These are phyloP conservation scores for Calonectria leucothoes DNA, from an alignment of 2,329 filamentous ascomycete species.

Conservation along the genomic window DNA sequence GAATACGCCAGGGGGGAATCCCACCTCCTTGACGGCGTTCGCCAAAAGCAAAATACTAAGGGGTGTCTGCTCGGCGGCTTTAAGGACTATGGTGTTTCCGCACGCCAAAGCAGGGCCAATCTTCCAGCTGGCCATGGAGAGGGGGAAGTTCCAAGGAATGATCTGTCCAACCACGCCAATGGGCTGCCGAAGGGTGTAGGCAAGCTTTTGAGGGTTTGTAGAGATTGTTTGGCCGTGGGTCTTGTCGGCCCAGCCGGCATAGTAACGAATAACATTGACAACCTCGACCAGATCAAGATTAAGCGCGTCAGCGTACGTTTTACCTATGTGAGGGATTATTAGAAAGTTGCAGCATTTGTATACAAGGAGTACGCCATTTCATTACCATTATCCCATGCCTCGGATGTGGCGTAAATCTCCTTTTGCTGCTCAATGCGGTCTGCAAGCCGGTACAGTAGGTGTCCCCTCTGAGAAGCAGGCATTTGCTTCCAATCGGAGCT, in stretches of 20 bases:
- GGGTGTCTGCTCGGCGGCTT: constrained; percentile 81
- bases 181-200: constrained; percentile 71
- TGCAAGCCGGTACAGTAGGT: constrained; percentile 76
- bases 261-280: constrained; percentile 46
- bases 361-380: too few species aligned
- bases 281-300: constrained; percentile 69
- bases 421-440: constrained; percentile 69
- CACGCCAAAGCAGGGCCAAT: constrained; percentile 77
- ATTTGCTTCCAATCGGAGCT: constrained; percentile 76
- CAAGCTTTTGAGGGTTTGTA: constrained; percentile 78
- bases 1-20: constrained; percentile 79
- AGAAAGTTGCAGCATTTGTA: constrained; percentile 4
- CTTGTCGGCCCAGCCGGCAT: constrained; percentile 87
- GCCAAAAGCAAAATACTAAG: constrained; percentile 75
- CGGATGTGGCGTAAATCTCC: constrained; percentile 59
- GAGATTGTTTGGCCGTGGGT: constrained; percentile 85
- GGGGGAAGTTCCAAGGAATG: constrained; percentile 87
- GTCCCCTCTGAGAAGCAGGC: constrained; percentile 71
- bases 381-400: constrained; percentile 74
- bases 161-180: constrained; percentile 84
- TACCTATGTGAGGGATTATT: constrained; percentile 51
- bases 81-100: constrained; percentile 77
- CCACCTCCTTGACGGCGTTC: constrained; percentile 76
- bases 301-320: constrained; percentile 70
- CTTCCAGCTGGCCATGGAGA: constrained; percentile 85